These are phyloP conservation scores for Spergularia azorica DNA, from an alignment of 179 eudicot species.

Conservation along the genomic window DNA sequence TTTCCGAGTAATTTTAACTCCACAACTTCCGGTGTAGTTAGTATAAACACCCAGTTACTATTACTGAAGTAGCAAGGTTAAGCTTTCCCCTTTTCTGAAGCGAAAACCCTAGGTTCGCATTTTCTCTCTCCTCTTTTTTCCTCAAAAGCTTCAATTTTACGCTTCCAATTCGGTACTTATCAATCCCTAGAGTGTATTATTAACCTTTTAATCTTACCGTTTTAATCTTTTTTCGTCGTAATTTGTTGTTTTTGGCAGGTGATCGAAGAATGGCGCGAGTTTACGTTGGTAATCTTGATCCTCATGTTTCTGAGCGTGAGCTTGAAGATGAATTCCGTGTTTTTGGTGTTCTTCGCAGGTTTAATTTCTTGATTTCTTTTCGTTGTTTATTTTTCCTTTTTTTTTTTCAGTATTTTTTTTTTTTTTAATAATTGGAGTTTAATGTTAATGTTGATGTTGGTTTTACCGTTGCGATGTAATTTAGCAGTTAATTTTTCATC, in stretches of 20 bases:
- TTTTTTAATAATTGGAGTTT: too few relatives aligned
- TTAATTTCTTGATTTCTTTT: not conserved
- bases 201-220: not conserved
- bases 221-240: not conserved
- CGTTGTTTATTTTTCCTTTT: not conserved
- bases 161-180: not conserved
- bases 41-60: too few relatives aligned
- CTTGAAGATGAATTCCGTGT: slow-evolving; percentile 85
- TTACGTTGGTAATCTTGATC: slow-evolving; percentile 73
- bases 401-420: too few relatives aligned
- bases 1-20: too few relatives aligned
- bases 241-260: slow-evolving; percentile 20
- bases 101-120: slow-evolving; percentile 17
- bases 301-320: slow-evolving; percentile 68
- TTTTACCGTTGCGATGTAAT: too few relatives aligned
- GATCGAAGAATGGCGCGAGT: slow-evolving; percentile 54
- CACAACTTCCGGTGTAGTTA: too few relatives aligned
- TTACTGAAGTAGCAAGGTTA: too few relatives aligned
- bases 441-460: too few relatives aligned
- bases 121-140: not conserved
- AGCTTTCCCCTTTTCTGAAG: not conserved
- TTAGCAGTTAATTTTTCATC: too few relatives aligned
- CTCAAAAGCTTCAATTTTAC: too few relatives aligned
- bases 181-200: not conserved
- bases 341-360: slow-evolving; percentile 84